Conservation (phyloP, 257 asterid species). For the Scutellaria minor region DNA sequence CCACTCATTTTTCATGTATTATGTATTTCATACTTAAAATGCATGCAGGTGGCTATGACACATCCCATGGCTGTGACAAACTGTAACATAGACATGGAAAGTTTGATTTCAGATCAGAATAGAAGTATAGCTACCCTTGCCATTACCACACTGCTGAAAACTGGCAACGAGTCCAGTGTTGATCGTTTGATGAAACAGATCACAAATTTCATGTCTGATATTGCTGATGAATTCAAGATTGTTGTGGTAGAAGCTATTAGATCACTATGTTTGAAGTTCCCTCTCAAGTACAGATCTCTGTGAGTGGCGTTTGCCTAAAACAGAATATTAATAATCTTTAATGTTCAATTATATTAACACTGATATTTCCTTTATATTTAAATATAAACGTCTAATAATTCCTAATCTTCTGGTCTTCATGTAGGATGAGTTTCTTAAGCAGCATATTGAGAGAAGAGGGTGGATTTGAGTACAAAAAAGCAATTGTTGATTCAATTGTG, state of each 20-base stretch:
- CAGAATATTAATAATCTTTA: conserved; percentile 17
- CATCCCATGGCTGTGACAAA: conserved; percentile 95
- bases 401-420: conserved; percentile 29
- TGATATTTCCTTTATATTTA: conserved; percentile 2
- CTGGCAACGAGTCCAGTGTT: conserved; percentile 93
- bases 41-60: conserved; percentile 89
- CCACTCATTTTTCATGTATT: conserved; percentile 17
- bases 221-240: conserved; percentile 96
- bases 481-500: conserved; percentile 93
- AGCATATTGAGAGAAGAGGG: conserved; percentile 96
- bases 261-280: conserved; percentile 92
- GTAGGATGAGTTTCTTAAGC: conserved; percentile 95
- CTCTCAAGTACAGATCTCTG: conserved; percentile 93
- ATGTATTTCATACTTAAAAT: conserved; percentile 28
- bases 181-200: conserved; percentile 96
- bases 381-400: conserved; percentile 19
- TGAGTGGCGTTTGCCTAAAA: conserved; percentile 51
- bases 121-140: conserved; percentile 50
- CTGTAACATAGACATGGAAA: conserved; percentile 96
- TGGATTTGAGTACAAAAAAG: conserved; percentile 94
- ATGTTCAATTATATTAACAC: conserved; percentile 28
- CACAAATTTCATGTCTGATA: conserved; percentile 93
- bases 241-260: conserved; percentile 96
- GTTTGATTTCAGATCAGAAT: conserved; percentile 92
- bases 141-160: conserved; percentile 89